phyloP scores from a whole-genome alignment of 306 rosid species.

The Alnus rubra region DNA sequence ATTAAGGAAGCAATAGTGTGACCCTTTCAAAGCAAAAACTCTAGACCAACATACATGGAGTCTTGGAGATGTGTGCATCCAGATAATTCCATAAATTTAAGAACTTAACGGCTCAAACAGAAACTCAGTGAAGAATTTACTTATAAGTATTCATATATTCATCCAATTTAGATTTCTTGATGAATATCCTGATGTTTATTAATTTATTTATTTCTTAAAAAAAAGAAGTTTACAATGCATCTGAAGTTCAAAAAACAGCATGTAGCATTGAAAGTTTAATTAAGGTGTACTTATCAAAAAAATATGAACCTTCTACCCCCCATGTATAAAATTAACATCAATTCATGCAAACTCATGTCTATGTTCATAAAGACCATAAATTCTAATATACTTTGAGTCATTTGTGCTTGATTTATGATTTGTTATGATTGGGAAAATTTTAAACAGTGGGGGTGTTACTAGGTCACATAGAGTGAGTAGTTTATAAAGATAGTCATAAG shows the following conservation, averaged over 20 bases:
- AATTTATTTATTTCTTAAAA: background rate
- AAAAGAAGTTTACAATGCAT: background rate
- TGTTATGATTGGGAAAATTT: too few relatives aligned
- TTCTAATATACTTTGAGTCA: too few relatives aligned
- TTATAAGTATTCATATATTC: background rate
- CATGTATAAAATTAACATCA: background rate
- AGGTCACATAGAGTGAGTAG: too few relatives aligned
- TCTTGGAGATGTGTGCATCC: background rate
- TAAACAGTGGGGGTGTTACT: too few relatives aligned
- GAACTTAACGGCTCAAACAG: background rate
- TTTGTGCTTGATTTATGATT: too few relatives aligned
- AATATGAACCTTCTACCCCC: too few relatives aligned
- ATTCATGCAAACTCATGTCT: too few relatives aligned
- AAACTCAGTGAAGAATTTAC: background rate
- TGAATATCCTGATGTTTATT: background rate
- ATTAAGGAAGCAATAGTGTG: background rate
- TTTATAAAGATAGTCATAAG: too few relatives aligned
- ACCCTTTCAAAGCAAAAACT: background rate
- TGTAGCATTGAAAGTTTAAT: background rate
- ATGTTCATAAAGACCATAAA: too few relatives aligned
- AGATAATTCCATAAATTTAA: background rate
- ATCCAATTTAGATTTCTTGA: background rate
- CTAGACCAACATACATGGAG: background rate
- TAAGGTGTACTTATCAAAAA: background rate
- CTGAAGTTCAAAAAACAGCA: background rate